A percentile compares a stretch with the other conserved stretches of the same genome.
These are phyloP conservation scores for Coemansia sp. DNA, from an alignment of 371 early-diverging fungal species.

Conservation along the genomic window DNA sequence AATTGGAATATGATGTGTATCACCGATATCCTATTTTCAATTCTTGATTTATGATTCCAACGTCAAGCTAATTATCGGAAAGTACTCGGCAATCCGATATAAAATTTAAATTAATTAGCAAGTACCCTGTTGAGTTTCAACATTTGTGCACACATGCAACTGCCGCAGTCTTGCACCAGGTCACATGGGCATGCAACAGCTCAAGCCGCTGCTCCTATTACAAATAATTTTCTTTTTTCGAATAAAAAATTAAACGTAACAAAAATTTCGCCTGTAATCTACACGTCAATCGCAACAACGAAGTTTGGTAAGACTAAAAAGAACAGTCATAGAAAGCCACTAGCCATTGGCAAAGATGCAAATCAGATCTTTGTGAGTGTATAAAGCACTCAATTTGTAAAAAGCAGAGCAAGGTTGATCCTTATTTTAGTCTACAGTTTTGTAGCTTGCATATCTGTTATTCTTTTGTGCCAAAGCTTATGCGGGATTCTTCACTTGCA, in stretches of 20 bases:
- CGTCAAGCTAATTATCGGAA: not conserved
- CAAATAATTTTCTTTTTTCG: not conserved
- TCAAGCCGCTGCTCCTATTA: not conserved
- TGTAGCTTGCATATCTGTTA: not conserved
- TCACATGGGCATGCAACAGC: not conserved
- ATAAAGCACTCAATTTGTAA: not conserved
- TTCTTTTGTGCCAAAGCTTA: not conserved
- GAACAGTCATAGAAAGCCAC: not conserved
- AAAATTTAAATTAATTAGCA: not conserved
- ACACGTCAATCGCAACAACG: not conserved
- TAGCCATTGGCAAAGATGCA: not conserved
- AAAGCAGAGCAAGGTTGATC: not conserved
- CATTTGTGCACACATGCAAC: not conserved
- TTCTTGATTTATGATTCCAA: not conserved
- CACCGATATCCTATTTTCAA: not conserved
- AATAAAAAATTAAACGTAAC: not conserved
- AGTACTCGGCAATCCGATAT: not conserved
- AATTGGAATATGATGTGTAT: not conserved
- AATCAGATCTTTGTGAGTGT: not conserved
- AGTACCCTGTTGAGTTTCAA: too few species aligned
- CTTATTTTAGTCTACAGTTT: not conserved
- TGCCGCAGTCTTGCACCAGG: not conserved
- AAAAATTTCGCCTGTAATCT: not conserved
- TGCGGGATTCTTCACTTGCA: not conserved
- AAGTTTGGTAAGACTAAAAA: not conserved